These are phyloP conservation scores for Telopea speciosissima DNA, from an alignment of 177 flowering plant genomes.

Conservation along the genomic window DNA sequence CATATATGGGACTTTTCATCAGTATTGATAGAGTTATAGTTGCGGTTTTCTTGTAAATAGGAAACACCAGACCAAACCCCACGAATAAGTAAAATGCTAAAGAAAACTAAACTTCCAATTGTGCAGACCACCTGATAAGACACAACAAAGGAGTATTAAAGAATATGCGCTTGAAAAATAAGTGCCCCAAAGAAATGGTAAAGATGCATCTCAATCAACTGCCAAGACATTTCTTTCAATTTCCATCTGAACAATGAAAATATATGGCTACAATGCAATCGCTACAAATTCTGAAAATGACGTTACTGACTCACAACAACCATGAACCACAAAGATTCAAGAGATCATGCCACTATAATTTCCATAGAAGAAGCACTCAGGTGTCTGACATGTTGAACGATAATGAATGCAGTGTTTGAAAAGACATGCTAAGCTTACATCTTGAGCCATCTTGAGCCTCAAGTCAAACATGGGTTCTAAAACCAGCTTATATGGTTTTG, in stretches of 20 bases:
- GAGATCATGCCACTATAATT: too few species aligned
- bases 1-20: constrained; percentile 44
- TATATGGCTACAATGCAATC: not conserved
- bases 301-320: not conserved
- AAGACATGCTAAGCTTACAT: too few species aligned
- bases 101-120: constrained; percentile 69
- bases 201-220: not conserved
- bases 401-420: too few species aligned
- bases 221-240: not conserved
- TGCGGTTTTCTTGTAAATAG: constrained; percentile 52
- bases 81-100: constrained; percentile 69
- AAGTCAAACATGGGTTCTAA: too few species aligned
- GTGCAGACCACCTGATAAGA: constrained; percentile 64
- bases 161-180: not conserved
- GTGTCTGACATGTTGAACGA: too few species aligned
- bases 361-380: too few species aligned
- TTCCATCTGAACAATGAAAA: not conserved
- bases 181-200: not conserved
- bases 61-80: constrained; percentile 66
- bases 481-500: too few species aligned
- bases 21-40: constrained; percentile 20
- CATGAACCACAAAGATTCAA: not conserved
- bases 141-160: not conserved
- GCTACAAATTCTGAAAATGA: not conserved
- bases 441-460: too few species aligned